These are phyloP conservation scores for Puccinia coronata DNA, from an alignment of 1,284 basidiomycete genomes.

Conservation along the genomic window DNA sequence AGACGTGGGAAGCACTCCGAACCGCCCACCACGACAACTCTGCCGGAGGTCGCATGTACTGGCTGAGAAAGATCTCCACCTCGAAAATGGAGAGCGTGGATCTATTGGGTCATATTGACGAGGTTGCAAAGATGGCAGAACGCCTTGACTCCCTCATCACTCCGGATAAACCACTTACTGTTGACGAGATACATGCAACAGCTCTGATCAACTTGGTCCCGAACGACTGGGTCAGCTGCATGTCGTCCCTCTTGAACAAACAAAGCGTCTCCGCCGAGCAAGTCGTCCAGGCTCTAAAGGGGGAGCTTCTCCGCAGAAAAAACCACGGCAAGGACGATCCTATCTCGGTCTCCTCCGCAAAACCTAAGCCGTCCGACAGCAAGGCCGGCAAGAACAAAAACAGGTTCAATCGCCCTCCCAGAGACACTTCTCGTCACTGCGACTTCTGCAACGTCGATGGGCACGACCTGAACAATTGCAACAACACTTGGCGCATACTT, in stretches of 20 bases:
- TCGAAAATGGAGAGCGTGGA: background rate
- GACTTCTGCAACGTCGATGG: conserved; percentile 20
- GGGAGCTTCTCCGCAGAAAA: background rate
- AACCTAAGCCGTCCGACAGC: too few relatives aligned
- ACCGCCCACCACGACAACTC: conserved; percentile 12
- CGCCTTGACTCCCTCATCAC: conserved; percentile 11
- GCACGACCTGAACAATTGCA: too few relatives aligned
- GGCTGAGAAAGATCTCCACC: background rate
- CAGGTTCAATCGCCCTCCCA: too few relatives aligned
- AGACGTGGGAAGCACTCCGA: conserved; percentile 16
- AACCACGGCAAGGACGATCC: background rate
- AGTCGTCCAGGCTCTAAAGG: conserved; percentile 7
- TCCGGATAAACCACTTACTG: background rate
- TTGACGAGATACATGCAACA: too few relatives aligned
- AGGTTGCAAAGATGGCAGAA: background rate
- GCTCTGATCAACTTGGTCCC: conserved; percentile 20
- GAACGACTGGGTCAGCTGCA: conserved; percentile 18
- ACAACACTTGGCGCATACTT: background rate
- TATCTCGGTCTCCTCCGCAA: background rate
- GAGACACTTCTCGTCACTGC: background rate
- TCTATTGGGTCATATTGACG: background rate
- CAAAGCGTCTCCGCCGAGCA: background rate
- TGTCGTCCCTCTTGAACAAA: conserved; percentile 25
- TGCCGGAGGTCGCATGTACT: conserved; percentile 14
- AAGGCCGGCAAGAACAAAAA: too few relatives aligned